Conservation (phyloP, 371 early-diverging fungal genomes). For the Apophysomyces sp. region DNA sequence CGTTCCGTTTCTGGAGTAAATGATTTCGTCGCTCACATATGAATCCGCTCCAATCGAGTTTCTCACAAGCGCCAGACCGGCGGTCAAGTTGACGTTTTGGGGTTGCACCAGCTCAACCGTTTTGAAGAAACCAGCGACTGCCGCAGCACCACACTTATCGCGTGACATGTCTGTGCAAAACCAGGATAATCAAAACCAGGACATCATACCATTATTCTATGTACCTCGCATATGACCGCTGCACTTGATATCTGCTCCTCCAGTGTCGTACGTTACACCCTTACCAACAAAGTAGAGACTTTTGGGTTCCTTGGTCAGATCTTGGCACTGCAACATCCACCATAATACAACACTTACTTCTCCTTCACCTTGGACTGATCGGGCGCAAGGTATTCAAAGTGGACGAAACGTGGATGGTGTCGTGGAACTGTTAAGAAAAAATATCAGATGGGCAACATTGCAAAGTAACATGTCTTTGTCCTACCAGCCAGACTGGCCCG, state of each 20-base stretch:
- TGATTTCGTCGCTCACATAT: conserved; percentile 82
- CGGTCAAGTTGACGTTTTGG: conserved; percentile 67
- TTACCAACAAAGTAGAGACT: conserved; percentile 88
- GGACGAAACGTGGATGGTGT: conserved; percentile 79
- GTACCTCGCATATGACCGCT: conserved; percentile 83
- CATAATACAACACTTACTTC: conserved; percentile 75
- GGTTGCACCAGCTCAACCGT: conserved; percentile 68
- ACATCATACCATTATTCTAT: no score
- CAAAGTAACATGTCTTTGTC: neutral
- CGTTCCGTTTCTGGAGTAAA: conserved; percentile 78
- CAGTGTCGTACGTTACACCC: conserved; percentile 91
- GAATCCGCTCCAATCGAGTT: conserved; percentile 82
- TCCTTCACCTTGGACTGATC: conserved; percentile 78
- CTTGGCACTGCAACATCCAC: no score
- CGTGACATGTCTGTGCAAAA: conserved; percentile 68
- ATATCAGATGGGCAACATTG: neutral
- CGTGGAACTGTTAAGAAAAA: conserved; percentile 48
- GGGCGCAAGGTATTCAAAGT: conserved; percentile 76
- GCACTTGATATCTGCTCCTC: conserved; percentile 86
- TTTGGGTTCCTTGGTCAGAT: no score
- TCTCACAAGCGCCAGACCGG: conserved; percentile 74
- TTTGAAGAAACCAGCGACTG: conserved; percentile 82
- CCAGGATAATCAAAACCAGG: neutral
- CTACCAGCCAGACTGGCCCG: conserved; percentile 71
- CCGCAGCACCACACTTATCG: conserved; percentile 89